These are phyloP conservation scores for Populus hybrid DNA, from an alignment of 441 rosid species.

Conservation along the genomic window DNA sequence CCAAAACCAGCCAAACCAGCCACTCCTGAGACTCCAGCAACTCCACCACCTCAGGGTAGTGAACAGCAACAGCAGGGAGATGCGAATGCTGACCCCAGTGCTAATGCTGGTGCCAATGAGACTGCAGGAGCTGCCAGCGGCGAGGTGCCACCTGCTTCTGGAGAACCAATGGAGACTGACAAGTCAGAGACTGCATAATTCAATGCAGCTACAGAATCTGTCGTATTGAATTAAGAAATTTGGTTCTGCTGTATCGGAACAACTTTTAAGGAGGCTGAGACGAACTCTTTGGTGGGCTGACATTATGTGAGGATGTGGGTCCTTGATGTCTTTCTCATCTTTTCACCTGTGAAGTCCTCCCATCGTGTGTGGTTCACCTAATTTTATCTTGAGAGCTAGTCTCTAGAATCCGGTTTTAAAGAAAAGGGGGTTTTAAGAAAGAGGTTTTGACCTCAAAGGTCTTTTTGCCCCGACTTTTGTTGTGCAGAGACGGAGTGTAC, in stretches of 20 bases:
- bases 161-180: slow-evolving; percentile 72
- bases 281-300: slow-evolving; percentile 13
- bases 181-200: slow-evolving; percentile 42
- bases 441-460: not conserved
- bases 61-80: slow-evolving; percentile 40
- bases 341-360: slow-evolving; percentile 18
- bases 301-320: not conserved
- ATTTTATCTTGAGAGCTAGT: slow-evolving; percentile 22
- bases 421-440: slow-evolving; percentile 14
- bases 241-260: slow-evolving; percentile 25
- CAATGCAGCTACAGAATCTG: not conserved
- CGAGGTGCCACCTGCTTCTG: slow-evolving; percentile 42
- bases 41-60: slow-evolving; percentile 49
- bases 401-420: slow-evolving; percentile 27
- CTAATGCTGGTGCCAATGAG: slow-evolving; percentile 4
- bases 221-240: not conserved
- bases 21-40: slow-evolving; percentile 44
- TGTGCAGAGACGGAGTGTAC: slow-evolving; percentile 14
- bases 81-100: slow-evolving; percentile 18
- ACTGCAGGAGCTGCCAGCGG: slow-evolving; percentile 26
- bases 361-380: slow-evolving; percentile 4
- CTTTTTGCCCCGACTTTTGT: not conserved
- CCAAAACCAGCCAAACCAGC: slow-evolving; percentile 71
- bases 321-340: not conserved
- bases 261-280: slow-evolving; percentile 14